Conservation (phyloP, 108 stramenopile species). For the Conticribra weissflogii region DNA sequence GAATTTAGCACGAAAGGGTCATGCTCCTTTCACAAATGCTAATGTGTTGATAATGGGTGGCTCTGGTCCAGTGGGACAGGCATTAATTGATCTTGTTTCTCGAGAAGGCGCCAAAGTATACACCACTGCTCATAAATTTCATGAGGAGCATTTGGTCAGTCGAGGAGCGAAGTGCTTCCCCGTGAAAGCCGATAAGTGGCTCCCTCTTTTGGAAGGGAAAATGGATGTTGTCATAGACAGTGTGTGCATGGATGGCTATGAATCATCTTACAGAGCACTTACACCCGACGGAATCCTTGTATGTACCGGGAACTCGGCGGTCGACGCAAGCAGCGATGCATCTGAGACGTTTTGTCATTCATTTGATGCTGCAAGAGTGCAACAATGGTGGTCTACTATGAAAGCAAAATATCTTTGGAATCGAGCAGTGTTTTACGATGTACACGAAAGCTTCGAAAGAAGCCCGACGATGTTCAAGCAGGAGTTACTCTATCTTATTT, state of each 20-base stretch:
- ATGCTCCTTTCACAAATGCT: slow-evolving; percentile 22
- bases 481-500: slow-evolving; percentile 58
- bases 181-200: slow-evolving; percentile 59
- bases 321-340: background rate
- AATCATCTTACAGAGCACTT: slow-evolving; percentile 52
- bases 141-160: slow-evolving; percentile 47
- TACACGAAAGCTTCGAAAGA: slow-evolving; percentile 51
- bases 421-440: slow-evolving; percentile 47
- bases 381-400: slow-evolving; percentile 42
- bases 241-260: slow-evolving; percentile 51
- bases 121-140: slow-evolving; percentile 58
- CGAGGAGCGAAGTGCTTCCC: slow-evolving; percentile 51
- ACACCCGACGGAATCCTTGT: slow-evolving; percentile 50
- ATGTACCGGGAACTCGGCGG: slow-evolving; percentile 27
- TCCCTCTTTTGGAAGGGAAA: slow-evolving; percentile 54
- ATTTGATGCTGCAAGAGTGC: slow-evolving; percentile 37
- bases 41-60: slow-evolving; percentile 71
- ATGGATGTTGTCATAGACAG: slow-evolving; percentile 75
- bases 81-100: slow-evolving; percentile 62
- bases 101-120: slow-evolving; percentile 58
- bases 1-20: slow-evolving; percentile 38
- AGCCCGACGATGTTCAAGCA: slow-evolving; percentile 52
- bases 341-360: background rate
- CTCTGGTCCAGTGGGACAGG: slow-evolving; percentile 56
- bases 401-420: slow-evolving; percentile 51